Conservation (phyloP, 2,329 filamentous ascomycete species). For the Hymenotorrendiella dingleyae region DNA sequence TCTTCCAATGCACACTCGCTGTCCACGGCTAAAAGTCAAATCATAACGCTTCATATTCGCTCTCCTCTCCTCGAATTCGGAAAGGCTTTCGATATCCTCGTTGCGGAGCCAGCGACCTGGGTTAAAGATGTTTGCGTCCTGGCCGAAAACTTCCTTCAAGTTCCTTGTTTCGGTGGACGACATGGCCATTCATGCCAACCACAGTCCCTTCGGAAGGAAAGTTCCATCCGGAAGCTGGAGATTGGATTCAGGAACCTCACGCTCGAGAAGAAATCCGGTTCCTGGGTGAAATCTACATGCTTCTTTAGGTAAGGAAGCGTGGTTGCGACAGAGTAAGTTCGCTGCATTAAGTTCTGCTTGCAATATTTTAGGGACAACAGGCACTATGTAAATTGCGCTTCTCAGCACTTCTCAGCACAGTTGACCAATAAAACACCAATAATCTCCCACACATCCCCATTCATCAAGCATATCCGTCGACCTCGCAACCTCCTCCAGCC, state of each 20-base stretch:
- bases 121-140: slow-evolving; percentile 41
- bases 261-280: slow-evolving; percentile 42
- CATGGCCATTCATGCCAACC: slow-evolving; percentile 29
- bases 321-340: too few species aligned
- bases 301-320: too few species aligned
- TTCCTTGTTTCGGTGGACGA: slow-evolving; percentile 35
- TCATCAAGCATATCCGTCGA: too few species aligned
- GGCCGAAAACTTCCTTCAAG: slow-evolving; percentile 44
- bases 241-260: slow-evolving; percentile 41
- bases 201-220: slow-evolving; percentile 35
- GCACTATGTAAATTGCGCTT: too few species aligned
- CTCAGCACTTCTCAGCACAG: too few species aligned
- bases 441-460: too few species aligned
- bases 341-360: too few species aligned
- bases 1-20: slow-evolving; percentile 36
- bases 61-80: neutral
- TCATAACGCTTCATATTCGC: slow-evolving; percentile 11
- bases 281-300: too few species aligned
- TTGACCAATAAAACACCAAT: too few species aligned
- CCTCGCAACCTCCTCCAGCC: too few species aligned
- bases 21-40: slow-evolving; percentile 32
- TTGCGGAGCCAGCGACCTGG: slow-evolving; percentile 43
- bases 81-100: slow-evolving; percentile 1
- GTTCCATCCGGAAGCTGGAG: slow-evolving; percentile 34
- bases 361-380: too few species aligned